A percentile compares a stretch with the other conserved stretches of the same genome.
phyloP scores from a whole-genome alignment of 257 asterid species.

The Solanum lignicaule region DNA sequence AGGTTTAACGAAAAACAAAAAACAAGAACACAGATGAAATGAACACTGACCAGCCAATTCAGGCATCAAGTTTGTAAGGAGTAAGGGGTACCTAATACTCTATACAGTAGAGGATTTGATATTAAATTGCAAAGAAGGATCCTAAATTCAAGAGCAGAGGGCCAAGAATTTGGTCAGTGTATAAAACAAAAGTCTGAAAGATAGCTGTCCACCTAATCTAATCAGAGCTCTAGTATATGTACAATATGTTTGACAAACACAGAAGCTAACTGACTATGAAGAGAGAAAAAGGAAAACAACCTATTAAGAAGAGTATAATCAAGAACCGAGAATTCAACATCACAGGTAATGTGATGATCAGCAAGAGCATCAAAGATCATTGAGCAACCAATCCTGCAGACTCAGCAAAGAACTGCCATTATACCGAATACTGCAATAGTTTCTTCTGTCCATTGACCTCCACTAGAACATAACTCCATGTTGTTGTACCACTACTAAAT shows the following conservation, averaged over 20 bases:
- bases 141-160: neutral
- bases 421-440: slow-evolving; percentile 4
- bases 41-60: slow-evolving; percentile 7
- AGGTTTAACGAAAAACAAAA: neutral
- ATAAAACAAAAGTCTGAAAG: neutral
- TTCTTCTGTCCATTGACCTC: slow-evolving; percentile 12
- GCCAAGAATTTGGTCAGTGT: neutral
- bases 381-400: neutral
- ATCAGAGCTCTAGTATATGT: neutral
- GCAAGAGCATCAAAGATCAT: neutral
- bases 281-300: neutral
- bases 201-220: neutral
- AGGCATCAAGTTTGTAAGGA: neutral
- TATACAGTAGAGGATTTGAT: neutral
- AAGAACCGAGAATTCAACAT: neutral
- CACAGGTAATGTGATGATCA: neutral
- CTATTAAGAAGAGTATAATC: neutral
- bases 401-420: neutral
- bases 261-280: neutral
- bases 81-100: neutral
- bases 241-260: neutral
- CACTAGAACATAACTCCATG: slow-evolving; percentile 1
- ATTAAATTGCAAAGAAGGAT: neutral
- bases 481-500: slow-evolving; percentile 5
- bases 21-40: neutral